A percentile compares a stretch with the other conserved stretches of the same genome.
phyloP scores from a whole-genome alignment of 2,329 filamentous ascomycete genomes.

The Fusarium proliferatum region DNA sequence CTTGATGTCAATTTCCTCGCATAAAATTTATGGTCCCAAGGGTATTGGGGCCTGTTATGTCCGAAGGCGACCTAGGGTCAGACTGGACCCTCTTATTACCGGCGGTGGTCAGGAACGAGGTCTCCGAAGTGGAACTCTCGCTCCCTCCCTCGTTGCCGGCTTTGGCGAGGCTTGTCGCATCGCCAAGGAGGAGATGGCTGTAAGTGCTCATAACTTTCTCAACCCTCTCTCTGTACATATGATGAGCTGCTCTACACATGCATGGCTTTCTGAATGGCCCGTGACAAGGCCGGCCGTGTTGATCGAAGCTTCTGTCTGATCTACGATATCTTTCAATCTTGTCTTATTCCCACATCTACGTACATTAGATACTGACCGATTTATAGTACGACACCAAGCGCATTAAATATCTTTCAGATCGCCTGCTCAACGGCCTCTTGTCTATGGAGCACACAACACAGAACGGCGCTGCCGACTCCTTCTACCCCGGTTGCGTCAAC shows the following conservation, averaged over 20 bases:
- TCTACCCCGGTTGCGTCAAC: conserved; percentile 98
- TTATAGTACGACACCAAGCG: conserved; percentile 91
- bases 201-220: conserved; percentile 63
- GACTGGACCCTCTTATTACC: conserved; percentile 94
- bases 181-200: conserved; percentile 87
- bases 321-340: conserved; percentile 2
- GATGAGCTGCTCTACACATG: conserved; percentile 89
- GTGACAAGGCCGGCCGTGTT: conserved; percentile 69
- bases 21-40: conserved; percentile 99
- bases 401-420: conserved; percentile 84
- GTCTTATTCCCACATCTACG: conserved; percentile 6
- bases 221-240: conserved; percentile 50
- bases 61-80: conserved; percentile 89
- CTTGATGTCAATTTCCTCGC: conserved; percentile 97
- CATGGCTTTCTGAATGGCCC: conserved; percentile 88
- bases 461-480: conserved; percentile 84
- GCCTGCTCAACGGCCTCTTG: conserved; percentile 83
- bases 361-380: conserved; percentile 22
- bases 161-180: conserved; percentile 97
- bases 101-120: conserved; percentile 97
- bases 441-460: conserved; percentile 91
- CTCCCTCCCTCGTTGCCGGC: conserved; percentile 87
- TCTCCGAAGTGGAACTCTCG: conserved; percentile 91
- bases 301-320: conserved; percentile 77
- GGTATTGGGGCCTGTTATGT: conserved; percentile 97